These are phyloP conservation scores for Yarrowia yakushimensis DNA, from an alignment of 805 yeast genomes.

Conservation along the genomic window DNA sequence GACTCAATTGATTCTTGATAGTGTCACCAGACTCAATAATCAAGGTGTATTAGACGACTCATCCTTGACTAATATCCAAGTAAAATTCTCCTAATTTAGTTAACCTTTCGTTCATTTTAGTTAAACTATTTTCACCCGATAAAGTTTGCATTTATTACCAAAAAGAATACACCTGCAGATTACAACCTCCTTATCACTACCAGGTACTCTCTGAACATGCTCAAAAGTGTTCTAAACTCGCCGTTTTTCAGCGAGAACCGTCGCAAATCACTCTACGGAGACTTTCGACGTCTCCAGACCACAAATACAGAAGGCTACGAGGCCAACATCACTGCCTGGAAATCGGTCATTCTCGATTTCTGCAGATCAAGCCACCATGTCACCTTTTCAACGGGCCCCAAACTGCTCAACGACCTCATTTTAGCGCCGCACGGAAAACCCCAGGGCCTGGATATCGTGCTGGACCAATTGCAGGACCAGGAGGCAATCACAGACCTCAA, in stretches of 20 bases:
- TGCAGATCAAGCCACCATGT: conserved; percentile 1
- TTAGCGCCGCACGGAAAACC: conserved; percentile 21
- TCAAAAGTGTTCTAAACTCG: conserved; percentile 29
- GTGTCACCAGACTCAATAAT: too few species aligned
- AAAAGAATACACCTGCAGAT: too few species aligned
- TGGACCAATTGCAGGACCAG: conserved; percentile 16
- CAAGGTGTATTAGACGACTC: too few species aligned
- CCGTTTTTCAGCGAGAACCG: conserved; percentile 43
- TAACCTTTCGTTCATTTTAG: too few species aligned
- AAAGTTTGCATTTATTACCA: too few species aligned
- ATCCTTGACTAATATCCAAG: too few species aligned
- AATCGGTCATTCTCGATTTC: conserved; percentile 36
- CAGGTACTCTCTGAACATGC: background rate
- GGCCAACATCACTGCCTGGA: conserved; percentile 51
- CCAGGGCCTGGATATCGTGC: conserved; percentile 9
- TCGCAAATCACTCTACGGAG: conserved; percentile 48
- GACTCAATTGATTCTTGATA: too few species aligned
- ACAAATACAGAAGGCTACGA: conserved; percentile 48
- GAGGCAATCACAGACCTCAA: background rate
- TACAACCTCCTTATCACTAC: too few species aligned
- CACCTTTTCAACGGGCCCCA: conserved; percentile 15
- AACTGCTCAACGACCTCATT: conserved; percentile 19
- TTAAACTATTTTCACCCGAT: too few species aligned
- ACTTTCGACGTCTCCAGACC: conserved; percentile 45
- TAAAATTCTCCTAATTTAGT: too few species aligned